Percentiles rank a stretch among this genome's conserved stretches.
These are phyloP conservation scores for Globisporangium cylindrosporum DNA, from an alignment of 352 stramenopile genomes.

Conservation along the genomic window DNA sequence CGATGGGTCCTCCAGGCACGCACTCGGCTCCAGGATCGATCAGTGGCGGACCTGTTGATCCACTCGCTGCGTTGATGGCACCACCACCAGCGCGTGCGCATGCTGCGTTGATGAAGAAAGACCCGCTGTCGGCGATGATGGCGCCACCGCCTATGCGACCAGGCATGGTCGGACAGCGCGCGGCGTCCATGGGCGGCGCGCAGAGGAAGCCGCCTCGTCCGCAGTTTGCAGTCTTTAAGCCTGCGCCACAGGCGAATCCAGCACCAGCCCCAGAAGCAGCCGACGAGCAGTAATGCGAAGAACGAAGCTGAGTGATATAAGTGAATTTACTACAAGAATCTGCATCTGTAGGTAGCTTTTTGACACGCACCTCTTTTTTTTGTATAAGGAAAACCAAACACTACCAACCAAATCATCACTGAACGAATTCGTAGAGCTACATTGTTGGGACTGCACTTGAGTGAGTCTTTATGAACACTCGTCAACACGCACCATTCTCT, in stretches of 20 bases:
- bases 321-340: neutral
- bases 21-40: conserved; percentile 74
- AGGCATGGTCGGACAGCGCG: conserved; percentile 34
- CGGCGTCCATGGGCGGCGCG: conserved; percentile 22
- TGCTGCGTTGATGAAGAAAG: conserved; percentile 73
- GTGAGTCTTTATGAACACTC: neutral
- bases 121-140: conserved; percentile 86
- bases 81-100: conserved; percentile 57
- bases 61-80: conserved; percentile 80
- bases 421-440: neutral
- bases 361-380: neutral
- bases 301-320: conserved; percentile 8
- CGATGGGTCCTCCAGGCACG: conserved; percentile 36
- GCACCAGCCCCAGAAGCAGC: conserved; percentile 11
- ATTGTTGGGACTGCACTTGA: neutral
- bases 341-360: conserved; percentile 5
- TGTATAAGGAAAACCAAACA: neutral
- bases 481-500: neutral
- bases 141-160: conserved; percentile 56
- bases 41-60: conserved; percentile 42
- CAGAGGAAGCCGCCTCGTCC: conserved; percentile 62
- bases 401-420: neutral
- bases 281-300: conserved; percentile 25
- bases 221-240: conserved; percentile 89
- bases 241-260: conserved; percentile 20